Conservation (phyloP, 768 basidiomycete genomes). For the Macrolepiota dolichaula region DNA sequence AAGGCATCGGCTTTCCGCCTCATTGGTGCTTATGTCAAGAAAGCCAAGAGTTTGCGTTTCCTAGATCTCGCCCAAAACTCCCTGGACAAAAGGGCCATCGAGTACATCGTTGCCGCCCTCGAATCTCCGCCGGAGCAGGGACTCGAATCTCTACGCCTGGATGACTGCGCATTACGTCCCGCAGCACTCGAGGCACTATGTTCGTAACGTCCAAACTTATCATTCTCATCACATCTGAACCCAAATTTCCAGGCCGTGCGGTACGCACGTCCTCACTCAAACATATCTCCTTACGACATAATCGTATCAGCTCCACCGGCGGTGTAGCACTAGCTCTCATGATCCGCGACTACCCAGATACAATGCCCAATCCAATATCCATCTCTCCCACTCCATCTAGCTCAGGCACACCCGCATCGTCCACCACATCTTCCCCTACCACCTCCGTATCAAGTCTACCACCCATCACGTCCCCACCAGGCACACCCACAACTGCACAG, state of each 20-base stretch:
- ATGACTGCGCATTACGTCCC: slow-evolving; percentile 78
- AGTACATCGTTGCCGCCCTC: slow-evolving; percentile 74
- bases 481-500: slow-evolving; percentile 27
- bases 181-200: slow-evolving; percentile 78
- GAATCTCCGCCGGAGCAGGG: slow-evolving; percentile 49
- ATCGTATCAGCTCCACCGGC: slow-evolving; percentile 79
- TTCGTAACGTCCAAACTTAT: slow-evolving; percentile 32
- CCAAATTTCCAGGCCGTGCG: slow-evolving; percentile 55
- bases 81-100: slow-evolving; percentile 81
- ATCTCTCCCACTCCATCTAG: slow-evolving; percentile 27
- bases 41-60: slow-evolving; percentile 79
- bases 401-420: slow-evolving; percentile 29
- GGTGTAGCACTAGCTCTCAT: slow-evolving; percentile 92
- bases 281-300: slow-evolving; percentile 88
- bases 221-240: background rate
- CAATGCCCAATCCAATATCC: slow-evolving; percentile 36
- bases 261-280: slow-evolving; percentile 81
- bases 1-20: slow-evolving; percentile 75
- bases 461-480: slow-evolving; percentile 24
- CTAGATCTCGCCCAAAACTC: slow-evolving; percentile 86
- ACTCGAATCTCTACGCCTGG: slow-evolving; percentile 78
- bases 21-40: slow-evolving; percentile 74
- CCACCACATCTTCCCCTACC: slow-evolving; percentile 35
- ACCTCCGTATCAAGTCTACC: slow-evolving; percentile 28
- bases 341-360: slow-evolving; percentile 94